Conservation (phyloP, 805 yeast genomes). For the Saturnispora hagleri region DNA sequence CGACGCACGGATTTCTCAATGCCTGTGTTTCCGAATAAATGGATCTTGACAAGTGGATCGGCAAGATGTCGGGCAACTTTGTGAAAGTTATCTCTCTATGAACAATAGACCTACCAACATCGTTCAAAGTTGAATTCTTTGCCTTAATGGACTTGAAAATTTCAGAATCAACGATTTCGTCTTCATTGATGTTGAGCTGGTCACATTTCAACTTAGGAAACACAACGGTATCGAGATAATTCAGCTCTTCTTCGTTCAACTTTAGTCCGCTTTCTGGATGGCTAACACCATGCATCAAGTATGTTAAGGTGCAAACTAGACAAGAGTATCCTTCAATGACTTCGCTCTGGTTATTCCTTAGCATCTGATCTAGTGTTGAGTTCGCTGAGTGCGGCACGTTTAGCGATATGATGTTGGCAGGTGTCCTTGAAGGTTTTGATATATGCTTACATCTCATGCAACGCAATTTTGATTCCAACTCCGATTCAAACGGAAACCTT, state of each 20-base stretch:
- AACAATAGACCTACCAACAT: constrained; percentile 49
- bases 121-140: constrained; percentile 26
- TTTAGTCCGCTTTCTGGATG: not conserved
- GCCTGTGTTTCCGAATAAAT: constrained; percentile 58
- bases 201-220: constrained; percentile 26
- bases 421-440: constrained; percentile 48
- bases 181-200: constrained; percentile 47
- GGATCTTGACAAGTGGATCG: constrained; percentile 83
- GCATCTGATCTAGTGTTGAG: constrained; percentile 38
- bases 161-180: constrained; percentile 39
- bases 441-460: constrained; percentile 60
- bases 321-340: constrained; percentile 78
- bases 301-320: constrained; percentile 49
- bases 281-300: constrained; percentile 15
- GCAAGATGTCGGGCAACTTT: constrained; percentile 60
- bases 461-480: constrained; percentile 52
- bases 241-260: constrained; percentile 22
- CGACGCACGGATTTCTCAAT: constrained; percentile 67
- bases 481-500: constrained; percentile 66
- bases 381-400: constrained; percentile 52
- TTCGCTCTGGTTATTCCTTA: constrained; percentile 51
- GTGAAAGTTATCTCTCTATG: constrained; percentile 53
- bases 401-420: constrained; percentile 64
- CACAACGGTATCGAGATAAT: constrained; percentile 28
- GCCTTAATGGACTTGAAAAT: constrained; percentile 40